A percentile compares a stretch with the other conserved stretches of the same genome.
These are phyloP conservation scores for Solanum raphanifolium DNA, from an alignment of 257 asterid genomes.

Conservation along the genomic window DNA sequence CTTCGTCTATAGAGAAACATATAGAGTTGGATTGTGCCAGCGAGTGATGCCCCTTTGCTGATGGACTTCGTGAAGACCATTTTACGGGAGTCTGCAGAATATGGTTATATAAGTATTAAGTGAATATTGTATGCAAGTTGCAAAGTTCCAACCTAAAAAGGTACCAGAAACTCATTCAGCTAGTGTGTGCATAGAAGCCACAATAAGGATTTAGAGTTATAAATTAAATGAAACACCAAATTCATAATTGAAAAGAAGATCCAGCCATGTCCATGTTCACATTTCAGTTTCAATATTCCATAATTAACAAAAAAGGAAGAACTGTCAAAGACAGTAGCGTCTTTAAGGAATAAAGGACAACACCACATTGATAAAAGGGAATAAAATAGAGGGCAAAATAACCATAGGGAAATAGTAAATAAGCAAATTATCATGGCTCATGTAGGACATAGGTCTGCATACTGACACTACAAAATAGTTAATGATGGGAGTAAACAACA, in stretches of 20 bases:
- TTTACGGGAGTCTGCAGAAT: slow-evolving; percentile 38
- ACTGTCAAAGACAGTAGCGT: background rate
- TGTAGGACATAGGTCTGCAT: background rate
- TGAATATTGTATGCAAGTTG: background rate
- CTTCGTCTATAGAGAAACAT: background rate
- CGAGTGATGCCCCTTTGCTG: slow-evolving; percentile 18
- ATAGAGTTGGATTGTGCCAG: background rate
- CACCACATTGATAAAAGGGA: background rate
- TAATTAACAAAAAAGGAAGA: background rate
- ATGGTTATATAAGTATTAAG: background rate
- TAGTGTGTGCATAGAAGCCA: background rate
- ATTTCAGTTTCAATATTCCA: background rate
- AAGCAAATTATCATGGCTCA: background rate
- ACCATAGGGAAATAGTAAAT: background rate
- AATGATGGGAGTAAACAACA: background rate
- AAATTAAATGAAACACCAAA: background rate
- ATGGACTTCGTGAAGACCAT: slow-evolving; percentile 28
- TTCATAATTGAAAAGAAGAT: background rate
- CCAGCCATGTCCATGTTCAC: background rate
- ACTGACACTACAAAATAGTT: background rate
- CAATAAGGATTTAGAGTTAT: background rate
- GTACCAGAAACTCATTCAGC: background rate
- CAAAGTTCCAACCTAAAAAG: background rate
- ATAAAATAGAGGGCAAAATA: background rate
- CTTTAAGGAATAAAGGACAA: background rate